Conservation (phyloP, 371 early-diverging fungal species). For the Mortierella sp. region DNA sequence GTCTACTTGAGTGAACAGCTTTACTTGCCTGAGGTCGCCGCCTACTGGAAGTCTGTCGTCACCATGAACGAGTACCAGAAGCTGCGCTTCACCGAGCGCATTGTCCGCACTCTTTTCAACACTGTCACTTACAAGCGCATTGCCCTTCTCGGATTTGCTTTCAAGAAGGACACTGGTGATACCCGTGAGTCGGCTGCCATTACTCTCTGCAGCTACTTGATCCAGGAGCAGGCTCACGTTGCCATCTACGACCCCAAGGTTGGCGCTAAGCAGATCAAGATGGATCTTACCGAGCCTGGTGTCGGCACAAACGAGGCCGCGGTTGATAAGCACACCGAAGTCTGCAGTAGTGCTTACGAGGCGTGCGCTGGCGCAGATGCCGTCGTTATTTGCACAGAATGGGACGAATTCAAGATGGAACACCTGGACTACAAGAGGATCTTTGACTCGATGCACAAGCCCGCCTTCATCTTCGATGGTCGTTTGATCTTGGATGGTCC, state of each 20-base stretch:
- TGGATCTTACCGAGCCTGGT: slow-evolving; percentile 82
- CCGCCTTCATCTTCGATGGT: slow-evolving; percentile 95
- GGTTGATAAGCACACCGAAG: slow-evolving; percentile 69
- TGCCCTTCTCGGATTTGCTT: slow-evolving; percentile 93
- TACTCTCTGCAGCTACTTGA: slow-evolving; percentile 81
- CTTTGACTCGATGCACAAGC: slow-evolving; percentile 83
- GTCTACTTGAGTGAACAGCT: slow-evolving; percentile 88
- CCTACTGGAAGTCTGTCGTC: slow-evolving; percentile 94
- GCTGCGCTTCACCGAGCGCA: slow-evolving; percentile 82
- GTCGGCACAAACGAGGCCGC: slow-evolving; percentile 69
- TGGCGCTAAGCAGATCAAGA: slow-evolving; percentile 77
- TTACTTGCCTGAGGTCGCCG: slow-evolving; percentile 91
- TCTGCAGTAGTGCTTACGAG: slow-evolving; percentile 62
- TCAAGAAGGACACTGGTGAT: slow-evolving; percentile 97
- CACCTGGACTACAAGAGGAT: slow-evolving; percentile 78
- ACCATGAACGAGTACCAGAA: slow-evolving; percentile 95
- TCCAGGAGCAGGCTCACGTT: slow-evolving; percentile 84
- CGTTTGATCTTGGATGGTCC: slow-evolving; percentile 84
- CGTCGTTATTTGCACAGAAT: slow-evolving; percentile 89
- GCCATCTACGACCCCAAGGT: slow-evolving; percentile 95
- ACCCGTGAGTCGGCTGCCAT: slow-evolving; percentile 95
- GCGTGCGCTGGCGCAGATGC: slow-evolving; percentile 75
- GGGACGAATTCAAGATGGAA: slow-evolving; percentile 90
- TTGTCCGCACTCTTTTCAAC: slow-evolving; percentile 81
- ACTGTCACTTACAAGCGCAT: slow-evolving; percentile 88